Evolutionary conservation across 2,329 filamentous ascomycete species (phyloP).

Genomic region (Alternaria conjuncta): DNA sequence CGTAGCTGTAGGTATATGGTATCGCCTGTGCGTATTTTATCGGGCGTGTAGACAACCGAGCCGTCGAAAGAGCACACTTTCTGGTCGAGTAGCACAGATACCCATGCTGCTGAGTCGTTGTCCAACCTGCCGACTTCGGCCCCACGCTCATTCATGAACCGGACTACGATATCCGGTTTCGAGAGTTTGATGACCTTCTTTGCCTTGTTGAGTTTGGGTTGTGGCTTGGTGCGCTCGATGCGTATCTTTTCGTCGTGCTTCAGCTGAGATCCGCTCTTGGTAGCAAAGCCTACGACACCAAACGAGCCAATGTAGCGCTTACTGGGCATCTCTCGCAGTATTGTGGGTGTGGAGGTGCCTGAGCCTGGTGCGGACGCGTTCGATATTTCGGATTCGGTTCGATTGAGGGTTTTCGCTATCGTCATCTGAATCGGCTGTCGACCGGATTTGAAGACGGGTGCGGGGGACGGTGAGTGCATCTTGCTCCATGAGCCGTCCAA

Average conservation of each 20-base stretch:
- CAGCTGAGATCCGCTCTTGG: slow-evolving; percentile 77
- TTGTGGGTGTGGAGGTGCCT: slow-evolving; percentile 22
- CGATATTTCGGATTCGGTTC: slow-evolving; percentile 35
- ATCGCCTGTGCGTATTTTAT: slow-evolving; percentile 85
- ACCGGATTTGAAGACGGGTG: slow-evolving; percentile 26
- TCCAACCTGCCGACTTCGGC: slow-evolving; percentile 86
- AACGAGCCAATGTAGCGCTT: slow-evolving; percentile 88
- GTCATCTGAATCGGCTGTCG: slow-evolving; percentile 28
- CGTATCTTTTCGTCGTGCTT: slow-evolving; percentile 82
- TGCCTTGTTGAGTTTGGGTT: slow-evolving; percentile 53
- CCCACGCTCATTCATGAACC: slow-evolving; percentile 81
- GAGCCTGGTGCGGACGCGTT: slow-evolving; percentile 31
- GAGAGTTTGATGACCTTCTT: slow-evolving; percentile 62
- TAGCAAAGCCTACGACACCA: slow-evolving; percentile 90
- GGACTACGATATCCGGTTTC: slow-evolving; percentile 84
- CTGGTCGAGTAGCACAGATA: slow-evolving; percentile 90
- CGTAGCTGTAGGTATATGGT: slow-evolving; percentile 90
- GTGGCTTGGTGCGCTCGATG: slow-evolving; percentile 84
- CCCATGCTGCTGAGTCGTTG: slow-evolving; percentile 88
- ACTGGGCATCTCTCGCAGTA: slow-evolving; percentile 56
- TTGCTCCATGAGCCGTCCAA: slow-evolving; percentile 68
- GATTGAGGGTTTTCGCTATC: slow-evolving; percentile 30
- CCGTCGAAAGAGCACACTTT: slow-evolving; percentile 87
- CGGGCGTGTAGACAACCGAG: slow-evolving; percentile 86
- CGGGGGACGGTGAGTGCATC: slow-evolving; percentile 16